These are phyloP conservation scores for Xylogone sp. DNA, from an alignment of 2,329 filamentous ascomycete species.

Conservation along the genomic window DNA sequence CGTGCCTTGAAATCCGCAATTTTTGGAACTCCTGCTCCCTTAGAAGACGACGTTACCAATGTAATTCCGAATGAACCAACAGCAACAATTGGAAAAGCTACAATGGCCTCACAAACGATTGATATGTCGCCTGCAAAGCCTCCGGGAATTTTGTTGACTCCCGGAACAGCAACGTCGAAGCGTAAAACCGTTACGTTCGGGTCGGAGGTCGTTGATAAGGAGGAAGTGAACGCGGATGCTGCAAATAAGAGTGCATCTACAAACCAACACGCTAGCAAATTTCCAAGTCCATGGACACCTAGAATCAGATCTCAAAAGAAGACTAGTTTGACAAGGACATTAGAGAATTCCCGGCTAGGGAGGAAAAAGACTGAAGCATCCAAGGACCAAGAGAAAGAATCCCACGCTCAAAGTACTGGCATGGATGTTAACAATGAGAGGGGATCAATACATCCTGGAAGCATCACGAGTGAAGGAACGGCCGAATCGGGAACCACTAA, in stretches of 20 bases:
- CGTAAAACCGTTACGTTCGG: constrained; percentile 65
- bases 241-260: constrained; percentile 22
- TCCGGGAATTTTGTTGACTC: constrained; percentile 57
- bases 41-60: constrained; percentile 29
- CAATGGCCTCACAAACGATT: constrained; percentile 21
- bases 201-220: constrained; percentile 42
- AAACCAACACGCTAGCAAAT: constrained; percentile 27
- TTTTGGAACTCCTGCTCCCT: constrained; percentile 53
- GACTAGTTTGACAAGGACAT: constrained; percentile 41
- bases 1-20: constrained; percentile 61
- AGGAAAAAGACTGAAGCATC: constrained; percentile 8
- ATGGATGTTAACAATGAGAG: background rate
- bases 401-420: background rate
- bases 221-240: constrained; percentile 12
- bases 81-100: constrained; percentile 18
- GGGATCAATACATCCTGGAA: background rate
- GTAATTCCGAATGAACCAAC: constrained; percentile 19
- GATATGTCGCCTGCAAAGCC: constrained; percentile 27
- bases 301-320: constrained; percentile 27
- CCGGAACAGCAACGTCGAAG: constrained; percentile 56
- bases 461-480: background rate
- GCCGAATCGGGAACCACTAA: background rate
- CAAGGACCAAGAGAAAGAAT: background rate
- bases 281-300: constrained; percentile 23
- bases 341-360: constrained; percentile 39